Conservation (phyloP, 2,329 filamentous ascomycete species). For the Fusarium robinianum region DNA sequence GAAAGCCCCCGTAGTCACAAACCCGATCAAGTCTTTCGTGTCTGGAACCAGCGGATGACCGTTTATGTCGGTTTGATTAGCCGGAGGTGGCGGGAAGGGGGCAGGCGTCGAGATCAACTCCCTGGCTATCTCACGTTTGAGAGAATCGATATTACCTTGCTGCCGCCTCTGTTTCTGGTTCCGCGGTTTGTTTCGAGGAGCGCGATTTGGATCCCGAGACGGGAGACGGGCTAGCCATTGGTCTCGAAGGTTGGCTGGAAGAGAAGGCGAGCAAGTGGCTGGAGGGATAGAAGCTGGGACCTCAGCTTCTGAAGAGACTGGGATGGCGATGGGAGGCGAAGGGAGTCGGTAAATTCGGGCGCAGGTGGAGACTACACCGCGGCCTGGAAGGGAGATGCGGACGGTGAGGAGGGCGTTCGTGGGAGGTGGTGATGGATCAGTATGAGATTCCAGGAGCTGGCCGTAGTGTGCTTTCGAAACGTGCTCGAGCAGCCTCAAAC, state of each 20-base stretch:
- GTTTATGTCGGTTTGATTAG: slow-evolving; percentile 46
- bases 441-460: slow-evolving; percentile 29
- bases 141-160: slow-evolving; percentile 42
- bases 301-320: slow-evolving; percentile 45
- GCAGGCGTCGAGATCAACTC: slow-evolving; percentile 50
- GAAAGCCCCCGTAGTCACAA: slow-evolving; percentile 85
- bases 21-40: slow-evolving; percentile 80
- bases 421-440: slow-evolving; percentile 35
- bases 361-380: slow-evolving; percentile 71
- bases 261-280: slow-evolving; percentile 20
- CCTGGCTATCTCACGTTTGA: slow-evolving; percentile 52
- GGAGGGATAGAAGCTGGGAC: slow-evolving; percentile 52
- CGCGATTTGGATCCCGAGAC: slow-evolving; percentile 2
- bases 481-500: slow-evolving; percentile 28
- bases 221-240: slow-evolving; percentile 71
- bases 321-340: slow-evolving; percentile 30
- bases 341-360: slow-evolving; percentile 88
- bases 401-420: slow-evolving; percentile 60
- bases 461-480: slow-evolving; percentile 41
- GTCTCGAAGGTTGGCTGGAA: slow-evolving; percentile 59
- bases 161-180: too few species aligned
- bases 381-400: slow-evolving; percentile 66
- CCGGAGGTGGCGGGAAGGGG: slow-evolving; percentile 41
- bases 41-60: slow-evolving; percentile 71
- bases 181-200: slow-evolving; percentile 19